Base-by-base conservation (phyloP, 495 filamentous ascomycete species). In the Eremomyces bilateralis region DNA sequence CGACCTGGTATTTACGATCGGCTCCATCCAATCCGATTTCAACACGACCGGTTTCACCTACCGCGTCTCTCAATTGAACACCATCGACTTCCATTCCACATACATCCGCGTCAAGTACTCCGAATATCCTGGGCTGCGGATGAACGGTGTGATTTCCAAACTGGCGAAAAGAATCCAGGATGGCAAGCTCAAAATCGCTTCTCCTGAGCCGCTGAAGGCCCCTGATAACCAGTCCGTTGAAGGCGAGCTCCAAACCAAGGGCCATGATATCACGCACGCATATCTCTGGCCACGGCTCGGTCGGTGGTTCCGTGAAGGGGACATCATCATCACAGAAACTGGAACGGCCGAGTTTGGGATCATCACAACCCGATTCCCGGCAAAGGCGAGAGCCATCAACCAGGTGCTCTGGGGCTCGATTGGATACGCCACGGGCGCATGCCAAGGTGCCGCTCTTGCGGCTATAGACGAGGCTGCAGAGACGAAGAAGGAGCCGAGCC, bases 361-460 rank as follows among this genome's bases (percentile, higher is more conserved):
- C 41, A 81, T 75, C 69, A 80, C 91, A 36, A 83, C 78, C 20
- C 71, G 71, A 16, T 88, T 90, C 60, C 81, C 81, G 1, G 50
- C 64, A 17, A 59, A 65, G 18, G 79, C 85, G 1, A 78, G 66
- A 3, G 76, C 76, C 13, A 64, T 91, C 42, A 80, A 68, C 30
- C 82, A 92, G 51, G 75, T 85, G 1, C 66, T 93, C 6, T 91
- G 81, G 80, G 81, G 83, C 24, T 80, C 72, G 38, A 91, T 92
- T 45, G 82, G 50, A 5, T 53, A 53, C 39, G 49, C 44, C 2
- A 50, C 44, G 0, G 43, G 46, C 21, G 34, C 52, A 2, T 43
- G 40, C 20, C 49, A 64, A 20, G 60, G 65, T 22, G 58, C 60
- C 5, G 53, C 61, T 0, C 44, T 66, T 4, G 62, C 63, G n/a